Evolutionary conservation across 495 filamentous ascomycete genomes (phyloP).

Genomic region (Massariosphaeria phaeospora): DNA sequence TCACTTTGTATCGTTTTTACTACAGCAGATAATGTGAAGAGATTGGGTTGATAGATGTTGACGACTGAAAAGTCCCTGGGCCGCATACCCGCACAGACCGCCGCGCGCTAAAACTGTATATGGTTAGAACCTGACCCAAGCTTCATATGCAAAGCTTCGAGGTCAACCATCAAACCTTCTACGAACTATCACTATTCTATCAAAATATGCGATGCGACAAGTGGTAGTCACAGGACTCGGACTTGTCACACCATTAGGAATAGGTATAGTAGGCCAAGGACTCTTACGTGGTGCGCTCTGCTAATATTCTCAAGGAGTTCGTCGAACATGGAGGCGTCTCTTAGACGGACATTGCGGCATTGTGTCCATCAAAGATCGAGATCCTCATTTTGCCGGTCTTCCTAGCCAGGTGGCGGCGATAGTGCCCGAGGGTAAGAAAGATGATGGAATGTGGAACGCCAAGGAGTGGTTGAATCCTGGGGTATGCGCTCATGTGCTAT

Average conservation of each 20-base stretch:
- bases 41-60: no score
- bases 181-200: constrained; percentile 9
- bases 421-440: constrained; percentile 59
- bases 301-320: constrained; percentile 63
- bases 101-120: neutral
- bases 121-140: neutral
- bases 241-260: constrained; percentile 82
- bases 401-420: constrained; percentile 80
- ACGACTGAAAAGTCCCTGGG: no score
- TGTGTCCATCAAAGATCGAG: constrained; percentile 58
- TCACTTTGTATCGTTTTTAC: no score
- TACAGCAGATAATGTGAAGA: no score
- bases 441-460: constrained; percentile 62
- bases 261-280: constrained; percentile 58
- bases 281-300: no score
- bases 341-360: constrained; percentile 76
- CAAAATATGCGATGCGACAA: constrained; percentile 54
- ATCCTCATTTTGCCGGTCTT: constrained; percentile 59
- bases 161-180: constrained; percentile 1
- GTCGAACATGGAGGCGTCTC: constrained; percentile 73
- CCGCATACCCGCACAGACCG: no score
- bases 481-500: no score
- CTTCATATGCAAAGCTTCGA: neutral
- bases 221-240: constrained; percentile 95
- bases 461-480: constrained; percentile 63